Percentiles rank a stretch among this genome's conserved stretches.
Evolutionary conservation across 1,139 yeast genomes (phyloP).

Genomic region (Protomyces inouyei): DNA sequence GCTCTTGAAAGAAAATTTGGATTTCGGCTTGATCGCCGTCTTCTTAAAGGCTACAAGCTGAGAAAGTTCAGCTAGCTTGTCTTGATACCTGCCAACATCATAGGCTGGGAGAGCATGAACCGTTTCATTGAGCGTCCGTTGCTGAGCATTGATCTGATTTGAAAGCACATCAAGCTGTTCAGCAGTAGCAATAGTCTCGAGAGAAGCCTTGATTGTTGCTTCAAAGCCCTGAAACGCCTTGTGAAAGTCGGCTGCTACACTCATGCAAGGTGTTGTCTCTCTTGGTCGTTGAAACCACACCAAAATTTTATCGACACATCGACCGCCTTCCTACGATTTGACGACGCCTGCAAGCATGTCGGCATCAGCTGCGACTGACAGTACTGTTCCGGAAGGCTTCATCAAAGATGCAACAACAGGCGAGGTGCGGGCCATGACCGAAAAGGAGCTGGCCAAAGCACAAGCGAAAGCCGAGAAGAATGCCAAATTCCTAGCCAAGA

Average conservation of each 20-base stretch:
- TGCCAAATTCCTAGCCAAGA: conserved; percentile 90
- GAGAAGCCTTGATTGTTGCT: not conserved
- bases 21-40: conserved; percentile 1
- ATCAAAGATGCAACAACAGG: conserved; percentile 22
- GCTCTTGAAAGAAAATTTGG: conserved; percentile 7
- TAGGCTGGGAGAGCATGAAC: conserved; percentile 6
- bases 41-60: not conserved
- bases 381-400: conserved; percentile 21
- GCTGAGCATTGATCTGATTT: not conserved
- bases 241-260: not conserved
- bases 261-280: not conserved
- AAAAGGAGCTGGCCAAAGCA: conserved; percentile 65
- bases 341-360: not conserved
- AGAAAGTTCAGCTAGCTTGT: not conserved
- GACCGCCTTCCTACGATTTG: too few species aligned
- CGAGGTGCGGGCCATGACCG: conserved; percentile 25
- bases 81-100: conserved; percentile 11
- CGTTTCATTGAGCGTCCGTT: conserved; percentile 9
- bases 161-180: not conserved
- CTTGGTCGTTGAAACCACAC: too few species aligned
- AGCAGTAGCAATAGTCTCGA: not conserved
- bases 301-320: too few species aligned
- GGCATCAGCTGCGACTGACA: conserved; percentile 17
- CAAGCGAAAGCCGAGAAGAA: conserved; percentile 93
- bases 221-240: not conserved